phyloP scores from a whole-genome alignment of 23 red algal genomes.

The Cyanidiococcus yangmingshanensis region DNA sequence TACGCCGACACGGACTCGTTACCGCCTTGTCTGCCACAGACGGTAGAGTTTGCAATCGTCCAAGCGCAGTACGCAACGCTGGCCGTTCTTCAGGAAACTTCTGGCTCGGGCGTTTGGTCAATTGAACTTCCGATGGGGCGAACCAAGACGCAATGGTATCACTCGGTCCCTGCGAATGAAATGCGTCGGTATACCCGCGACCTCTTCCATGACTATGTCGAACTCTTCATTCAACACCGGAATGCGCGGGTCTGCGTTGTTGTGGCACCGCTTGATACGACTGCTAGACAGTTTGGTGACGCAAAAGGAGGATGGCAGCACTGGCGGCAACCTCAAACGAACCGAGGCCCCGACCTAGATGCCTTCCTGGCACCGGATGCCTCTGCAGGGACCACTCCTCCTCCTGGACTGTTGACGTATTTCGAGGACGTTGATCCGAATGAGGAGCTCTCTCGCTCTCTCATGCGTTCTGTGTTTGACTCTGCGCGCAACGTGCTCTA shows the following conservation, averaged over 20 bases:
- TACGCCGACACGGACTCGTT: neutral
- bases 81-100: neutral
- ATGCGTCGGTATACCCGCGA: neutral
- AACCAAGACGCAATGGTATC: neutral
- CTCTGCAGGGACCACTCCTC: too few species aligned
- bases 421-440: neutral
- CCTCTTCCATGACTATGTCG: conserved; percentile 8
- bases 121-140: conserved; percentile 11
- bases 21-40: neutral
- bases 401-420: neutral
- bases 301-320: neutral
- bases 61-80: conserved; percentile 19
- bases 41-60: neutral
- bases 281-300: neutral
- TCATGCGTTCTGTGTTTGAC: neutral
- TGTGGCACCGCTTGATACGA: neutral
- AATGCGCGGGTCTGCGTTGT: neutral
- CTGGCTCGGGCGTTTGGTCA: neutral
- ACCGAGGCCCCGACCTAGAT: neutral
- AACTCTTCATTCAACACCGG: neutral
- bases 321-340: neutral
- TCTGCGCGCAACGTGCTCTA: neutral
- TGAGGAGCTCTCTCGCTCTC: neutral
- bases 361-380: neutral
- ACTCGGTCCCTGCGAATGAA: neutral